Base-by-base conservation (phyloP, 2,329 filamentous ascomycete genomes). In the Cadophora luteo-olivacea region DNA sequence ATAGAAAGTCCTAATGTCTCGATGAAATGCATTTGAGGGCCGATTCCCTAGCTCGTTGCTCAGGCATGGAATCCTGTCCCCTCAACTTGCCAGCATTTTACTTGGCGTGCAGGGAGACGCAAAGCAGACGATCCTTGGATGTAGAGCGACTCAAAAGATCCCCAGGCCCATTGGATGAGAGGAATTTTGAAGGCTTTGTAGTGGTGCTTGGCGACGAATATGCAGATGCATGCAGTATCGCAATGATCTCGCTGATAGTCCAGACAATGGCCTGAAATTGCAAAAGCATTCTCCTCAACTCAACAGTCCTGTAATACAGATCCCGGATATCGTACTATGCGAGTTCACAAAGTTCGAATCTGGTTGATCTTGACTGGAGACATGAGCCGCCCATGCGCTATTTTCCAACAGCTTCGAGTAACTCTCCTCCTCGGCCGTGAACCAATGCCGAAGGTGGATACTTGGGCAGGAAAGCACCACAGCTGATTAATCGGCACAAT, bases 401-500 rank as follows among this genome's bases (percentile, higher is more conserved):
- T 19, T 45, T 45, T 45, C 38, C 41, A 45, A 19, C 41, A 16
- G 14, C 4, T 45, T 45, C 16, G 12, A 45, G 41, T 11, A 45
- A 45, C 41, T 45, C 41, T 45, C 41, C 38, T 41, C 38, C 41
- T 45, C 41, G 41, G 41, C 41, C 41, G 19, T 45, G 41, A 14
- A 45, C 8, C 41, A 45, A 11, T 16, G 41, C 41, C 41, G 41
- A 45, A 16, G 41, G 41, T 16, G 41, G 16, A 45, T 16, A 32
- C 8, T 33, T 58, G n/a, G 55, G 24, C 32, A 24, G 12, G 32
- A 25, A 45, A 41, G 33, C 55, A 38, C 11, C 2, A 24, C 41
- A 29, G 58, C 36, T 61, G 38, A 48, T 48, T 48, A 45, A 61
- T 45, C 58, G 24, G 58, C n/a, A 48, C 22, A 45, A 11, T 61